phyloP scores from a whole-genome alignment of 2,329 filamentous ascomycete genomes.

The Fusarium chlamydosporum region DNA sequence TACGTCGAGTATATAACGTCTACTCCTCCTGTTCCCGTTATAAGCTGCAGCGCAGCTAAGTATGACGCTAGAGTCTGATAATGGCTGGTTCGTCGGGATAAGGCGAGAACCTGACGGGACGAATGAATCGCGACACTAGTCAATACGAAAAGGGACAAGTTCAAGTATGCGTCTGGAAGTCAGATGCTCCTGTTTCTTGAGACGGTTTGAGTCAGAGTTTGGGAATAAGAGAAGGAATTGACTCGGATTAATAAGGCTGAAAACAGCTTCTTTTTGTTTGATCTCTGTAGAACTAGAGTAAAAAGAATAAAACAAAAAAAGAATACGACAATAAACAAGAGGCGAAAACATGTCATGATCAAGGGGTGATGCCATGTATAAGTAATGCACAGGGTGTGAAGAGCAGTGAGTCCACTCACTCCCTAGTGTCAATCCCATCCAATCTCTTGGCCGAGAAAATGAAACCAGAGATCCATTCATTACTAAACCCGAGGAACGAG shows the following conservation, averaged over 20 bases:
- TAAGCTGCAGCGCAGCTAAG: slow-evolving; percentile 20
- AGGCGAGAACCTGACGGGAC: slow-evolving; percentile 2
- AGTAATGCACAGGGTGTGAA: slow-evolving; percentile 24
- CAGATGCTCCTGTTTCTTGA: not conserved
- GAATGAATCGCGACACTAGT: slow-evolving; percentile 38
- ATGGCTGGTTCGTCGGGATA: slow-evolving; percentile 18
- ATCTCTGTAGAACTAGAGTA: slow-evolving; percentile 2
- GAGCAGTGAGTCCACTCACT: slow-evolving; percentile 1
- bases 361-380: slow-evolving; percentile 43
- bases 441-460: slow-evolving; percentile 28
- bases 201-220: slow-evolving; percentile 10
- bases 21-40: slow-evolving; percentile 7
- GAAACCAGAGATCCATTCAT: slow-evolving; percentile 25
- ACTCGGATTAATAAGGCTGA: slow-evolving; percentile 14
- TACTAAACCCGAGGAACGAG: slow-evolving; percentile 26
- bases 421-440: slow-evolving; percentile 10
- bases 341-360: slow-evolving; percentile 3
- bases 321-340: not conserved
- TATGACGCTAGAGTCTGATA: slow-evolving; percentile 46
- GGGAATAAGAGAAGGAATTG: slow-evolving; percentile 4
- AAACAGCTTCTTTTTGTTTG: not conserved
- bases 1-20: slow-evolving; percentile 14
- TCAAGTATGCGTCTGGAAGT: slow-evolving; percentile 14
- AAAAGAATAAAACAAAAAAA: not conserved
- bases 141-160: slow-evolving; percentile 28